These are phyloP conservation scores for Nakazawaea wickerhamii DNA, from an alignment of 805 yeast species.

Conservation along the genomic window DNA sequence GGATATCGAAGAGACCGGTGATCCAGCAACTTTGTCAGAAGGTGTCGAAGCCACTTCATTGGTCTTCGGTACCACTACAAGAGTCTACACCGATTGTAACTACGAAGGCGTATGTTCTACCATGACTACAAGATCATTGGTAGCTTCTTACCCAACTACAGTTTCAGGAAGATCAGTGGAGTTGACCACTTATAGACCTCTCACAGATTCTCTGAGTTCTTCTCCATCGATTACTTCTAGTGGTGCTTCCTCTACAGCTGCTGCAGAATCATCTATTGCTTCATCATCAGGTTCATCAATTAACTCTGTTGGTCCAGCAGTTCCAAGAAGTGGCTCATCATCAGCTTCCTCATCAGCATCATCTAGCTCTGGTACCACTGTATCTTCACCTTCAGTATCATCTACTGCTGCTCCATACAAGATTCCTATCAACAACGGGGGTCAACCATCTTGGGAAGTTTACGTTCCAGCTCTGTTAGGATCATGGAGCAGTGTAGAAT, in stretches of 20 bases:
- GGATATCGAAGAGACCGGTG: background rate
- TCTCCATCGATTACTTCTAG: background rate
- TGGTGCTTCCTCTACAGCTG: background rate
- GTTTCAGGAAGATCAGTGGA: constrained; percentile 16
- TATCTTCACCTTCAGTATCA: constrained; percentile 12
- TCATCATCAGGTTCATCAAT: constrained; percentile 1
- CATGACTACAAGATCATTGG: constrained; percentile 20
- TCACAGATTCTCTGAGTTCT: constrained; percentile 14
- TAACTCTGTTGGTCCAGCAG: constrained; percentile 3
- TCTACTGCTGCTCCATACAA: constrained; percentile 12
- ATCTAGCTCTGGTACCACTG: too few species aligned
- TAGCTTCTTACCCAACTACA: constrained; percentile 21
- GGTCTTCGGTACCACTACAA: constrained; percentile 7
- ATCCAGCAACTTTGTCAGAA: background rate
- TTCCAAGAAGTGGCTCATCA: constrained; percentile 8
- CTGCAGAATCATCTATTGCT: constrained; percentile 7
- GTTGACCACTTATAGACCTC: constrained; percentile 18
- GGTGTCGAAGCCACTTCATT: constrained; percentile 9
- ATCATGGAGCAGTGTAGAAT: constrained; percentile 6
- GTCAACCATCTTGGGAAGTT: constrained; percentile 12
- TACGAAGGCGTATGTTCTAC: constrained; percentile 16
- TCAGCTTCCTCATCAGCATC: constrained; percentile 6
- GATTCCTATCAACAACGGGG: constrained; percentile 6
- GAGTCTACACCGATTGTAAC: constrained; percentile 12
- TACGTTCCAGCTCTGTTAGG: constrained; percentile 10